A percentile compares a stretch with the other conserved stretches of the same genome.
Conservation (phyloP, 2,329 filamentous ascomycete genomes). For the Xylaria sp. region DNA sequence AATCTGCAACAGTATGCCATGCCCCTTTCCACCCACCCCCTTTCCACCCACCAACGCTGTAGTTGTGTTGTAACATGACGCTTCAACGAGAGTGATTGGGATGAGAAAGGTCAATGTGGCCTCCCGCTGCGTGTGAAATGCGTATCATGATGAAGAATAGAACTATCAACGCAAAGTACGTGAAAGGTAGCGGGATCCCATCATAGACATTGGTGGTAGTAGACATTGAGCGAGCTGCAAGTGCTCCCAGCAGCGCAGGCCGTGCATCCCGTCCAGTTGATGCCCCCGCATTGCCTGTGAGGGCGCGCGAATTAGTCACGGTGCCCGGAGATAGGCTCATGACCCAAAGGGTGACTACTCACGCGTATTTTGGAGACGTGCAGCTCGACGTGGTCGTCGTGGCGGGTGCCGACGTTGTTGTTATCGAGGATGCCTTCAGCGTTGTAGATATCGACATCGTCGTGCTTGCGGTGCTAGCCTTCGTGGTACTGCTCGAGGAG, state of each 20-base stretch:
- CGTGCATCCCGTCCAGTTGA: conserved; percentile 43
- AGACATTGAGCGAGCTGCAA: conserved; percentile 37
- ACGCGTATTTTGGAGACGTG: conserved; percentile 36
- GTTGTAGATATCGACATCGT: conserved; percentile 23
- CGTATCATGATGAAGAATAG: neutral
- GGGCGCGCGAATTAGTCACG: neutral
- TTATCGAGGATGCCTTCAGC: conserved; percentile 23
- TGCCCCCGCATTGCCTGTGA: conserved; percentile 45
- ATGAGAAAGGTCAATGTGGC: no score
- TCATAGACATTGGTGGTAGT: conserved; percentile 27
- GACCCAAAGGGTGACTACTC: neutral
- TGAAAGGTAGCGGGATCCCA: neutral
- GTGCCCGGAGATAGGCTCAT: neutral
- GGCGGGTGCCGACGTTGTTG: conserved; percentile 21
- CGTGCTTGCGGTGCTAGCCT: conserved; percentile 9
- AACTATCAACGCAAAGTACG: conserved; percentile 11
- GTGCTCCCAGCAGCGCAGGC: conserved; percentile 42
- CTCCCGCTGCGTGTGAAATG: neutral
- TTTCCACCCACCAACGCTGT: no score
- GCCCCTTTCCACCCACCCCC: no score
- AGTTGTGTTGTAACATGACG: no score
- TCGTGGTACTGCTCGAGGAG: conserved; percentile 17
- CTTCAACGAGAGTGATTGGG: no score
- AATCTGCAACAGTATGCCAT: no score
- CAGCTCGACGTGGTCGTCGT: conserved; percentile 27